These are phyloP conservation scores for Podila horticola DNA, from an alignment of 192 early-diverging fungal genomes.

Conservation along the genomic window DNA sequence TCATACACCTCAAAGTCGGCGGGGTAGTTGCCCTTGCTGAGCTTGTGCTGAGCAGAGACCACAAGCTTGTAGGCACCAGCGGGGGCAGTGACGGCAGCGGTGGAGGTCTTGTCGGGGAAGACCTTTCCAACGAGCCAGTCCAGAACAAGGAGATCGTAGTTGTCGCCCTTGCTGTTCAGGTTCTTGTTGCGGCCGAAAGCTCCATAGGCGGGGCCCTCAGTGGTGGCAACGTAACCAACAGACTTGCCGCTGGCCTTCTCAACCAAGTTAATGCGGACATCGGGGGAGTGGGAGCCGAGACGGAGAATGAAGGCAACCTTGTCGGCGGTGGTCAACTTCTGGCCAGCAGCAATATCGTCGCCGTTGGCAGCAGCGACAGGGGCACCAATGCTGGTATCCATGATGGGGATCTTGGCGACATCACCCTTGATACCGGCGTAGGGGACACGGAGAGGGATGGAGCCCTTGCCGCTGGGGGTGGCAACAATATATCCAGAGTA, in stretches of 20 bases:
- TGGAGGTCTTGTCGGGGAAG: conserved; percentile 3
- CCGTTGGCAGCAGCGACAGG: conserved; percentile 1
- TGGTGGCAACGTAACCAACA: conserved; percentile 23
- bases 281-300: background rate
- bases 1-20: conserved; percentile 34
- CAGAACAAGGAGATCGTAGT: background rate
- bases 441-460: conserved; percentile 27
- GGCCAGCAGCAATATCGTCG: background rate
- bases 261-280: background rate
- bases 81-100: conserved; percentile 2
- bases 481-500: conserved; percentile 37
- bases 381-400: conserved; percentile 22
- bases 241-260: conserved; percentile 1
- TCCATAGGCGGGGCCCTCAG: background rate
- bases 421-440: conserved; percentile 48
- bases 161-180: conserved; percentile 6
- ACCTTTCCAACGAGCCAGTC: conserved; percentile 7
- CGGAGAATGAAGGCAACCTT: background rate
- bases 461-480: conserved; percentile 18
- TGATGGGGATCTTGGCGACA: conserved; percentile 32
- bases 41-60: conserved; percentile 32
- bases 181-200: conserved; percentile 20
- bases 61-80: conserved; percentile 37
- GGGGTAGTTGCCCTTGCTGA: conserved; percentile 29
- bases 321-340: background rate